phyloP scores from a whole-genome alignment of 2,329 filamentous ascomycete genomes.

The Blastomyces gilchristii region DNA sequence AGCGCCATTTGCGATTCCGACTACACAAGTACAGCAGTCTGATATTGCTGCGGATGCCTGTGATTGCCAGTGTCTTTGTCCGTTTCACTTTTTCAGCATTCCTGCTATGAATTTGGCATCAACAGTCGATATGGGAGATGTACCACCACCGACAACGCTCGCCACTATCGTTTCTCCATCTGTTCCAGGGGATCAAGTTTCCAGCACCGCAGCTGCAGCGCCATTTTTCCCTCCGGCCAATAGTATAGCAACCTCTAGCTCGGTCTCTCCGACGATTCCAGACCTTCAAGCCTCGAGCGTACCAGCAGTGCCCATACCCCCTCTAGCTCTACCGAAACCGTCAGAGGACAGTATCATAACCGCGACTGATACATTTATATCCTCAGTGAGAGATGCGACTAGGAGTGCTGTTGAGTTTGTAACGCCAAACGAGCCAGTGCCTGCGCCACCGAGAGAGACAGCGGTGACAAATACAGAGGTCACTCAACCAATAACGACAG shows the following conservation, averaged over 20 bases:
- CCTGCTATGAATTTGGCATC: conserved; percentile 5
- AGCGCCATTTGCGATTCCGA: not conserved
- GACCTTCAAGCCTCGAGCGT: not conserved
- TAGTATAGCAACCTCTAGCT: not conserved
- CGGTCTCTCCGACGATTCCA: not conserved
- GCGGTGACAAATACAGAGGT: not conserved
- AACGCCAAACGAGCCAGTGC: not conserved
- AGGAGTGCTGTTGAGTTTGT: not conserved
- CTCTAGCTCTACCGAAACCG: not conserved
- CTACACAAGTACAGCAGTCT: not conserved
- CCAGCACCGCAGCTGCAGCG: not conserved
- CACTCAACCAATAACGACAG: not conserved
- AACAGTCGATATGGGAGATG: not conserved
- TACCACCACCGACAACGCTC: not conserved
- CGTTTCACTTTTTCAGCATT: conserved; percentile 4
- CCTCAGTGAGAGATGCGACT: not conserved
- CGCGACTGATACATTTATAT: not conserved
- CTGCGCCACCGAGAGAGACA: not conserved
- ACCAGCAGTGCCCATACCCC: not conserved
- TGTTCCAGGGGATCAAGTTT: not conserved
- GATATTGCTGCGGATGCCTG: conserved; percentile 1
- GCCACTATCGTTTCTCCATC: conserved; percentile 1
- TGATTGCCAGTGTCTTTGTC: conserved; percentile 6
- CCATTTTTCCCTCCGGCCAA: not conserved
- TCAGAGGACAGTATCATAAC: not conserved